These are phyloP conservation scores for Neurospora sp. DNA, from an alignment of 495 filamentous ascomycete species.

Conservation along the genomic window DNA sequence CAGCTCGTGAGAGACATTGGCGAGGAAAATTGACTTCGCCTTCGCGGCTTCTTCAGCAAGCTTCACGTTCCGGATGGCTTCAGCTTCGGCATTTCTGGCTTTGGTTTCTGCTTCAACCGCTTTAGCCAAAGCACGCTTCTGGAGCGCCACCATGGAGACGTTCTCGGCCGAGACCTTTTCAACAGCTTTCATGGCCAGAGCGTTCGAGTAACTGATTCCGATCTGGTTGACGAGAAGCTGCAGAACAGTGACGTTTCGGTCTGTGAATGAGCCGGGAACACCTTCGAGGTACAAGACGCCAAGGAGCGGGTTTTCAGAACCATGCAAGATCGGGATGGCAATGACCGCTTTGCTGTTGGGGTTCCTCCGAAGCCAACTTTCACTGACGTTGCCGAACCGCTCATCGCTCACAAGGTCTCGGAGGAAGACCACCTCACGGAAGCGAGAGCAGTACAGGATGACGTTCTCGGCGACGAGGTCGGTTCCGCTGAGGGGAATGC, in stretches of 20 bases:
- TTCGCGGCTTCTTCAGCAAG: constrained; percentile 85
- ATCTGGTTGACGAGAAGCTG: constrained; percentile 85
- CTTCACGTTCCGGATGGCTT: constrained; percentile 78
- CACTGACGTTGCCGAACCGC: constrained; percentile 71
- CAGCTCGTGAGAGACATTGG: constrained; percentile 82
- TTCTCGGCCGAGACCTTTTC: constrained; percentile 74
- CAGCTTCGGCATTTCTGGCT: constrained; percentile 69
- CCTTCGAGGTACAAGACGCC: constrained; percentile 83
- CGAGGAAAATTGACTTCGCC: constrained; percentile 86
- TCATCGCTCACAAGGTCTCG: constrained; percentile 78
- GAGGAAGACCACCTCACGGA: constrained; percentile 73
- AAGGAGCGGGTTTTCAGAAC: constrained; percentile 52
- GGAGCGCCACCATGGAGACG: constrained; percentile 76
- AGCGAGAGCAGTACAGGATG: constrained; percentile 71
- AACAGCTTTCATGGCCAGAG: constrained; percentile 69
- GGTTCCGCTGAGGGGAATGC: constrained; percentile 54
- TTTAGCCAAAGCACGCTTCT: constrained; percentile 71
- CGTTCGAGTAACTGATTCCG: constrained; percentile 79
- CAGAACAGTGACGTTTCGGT: constrained; percentile 75
- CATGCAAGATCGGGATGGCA: constrained; percentile 76
- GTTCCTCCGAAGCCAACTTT: constrained; percentile 57
- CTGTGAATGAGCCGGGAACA: constrained; percentile 74
- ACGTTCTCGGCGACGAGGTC: constrained; percentile 62
- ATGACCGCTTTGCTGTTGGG: constrained; percentile 69
- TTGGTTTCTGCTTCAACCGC: constrained; percentile 74